Percentiles rank a stretch among this genome's conserved stretches.
phyloP scores from a whole-genome alignment of 768 basidiomycete species.

The Mycena alexandri region DNA sequence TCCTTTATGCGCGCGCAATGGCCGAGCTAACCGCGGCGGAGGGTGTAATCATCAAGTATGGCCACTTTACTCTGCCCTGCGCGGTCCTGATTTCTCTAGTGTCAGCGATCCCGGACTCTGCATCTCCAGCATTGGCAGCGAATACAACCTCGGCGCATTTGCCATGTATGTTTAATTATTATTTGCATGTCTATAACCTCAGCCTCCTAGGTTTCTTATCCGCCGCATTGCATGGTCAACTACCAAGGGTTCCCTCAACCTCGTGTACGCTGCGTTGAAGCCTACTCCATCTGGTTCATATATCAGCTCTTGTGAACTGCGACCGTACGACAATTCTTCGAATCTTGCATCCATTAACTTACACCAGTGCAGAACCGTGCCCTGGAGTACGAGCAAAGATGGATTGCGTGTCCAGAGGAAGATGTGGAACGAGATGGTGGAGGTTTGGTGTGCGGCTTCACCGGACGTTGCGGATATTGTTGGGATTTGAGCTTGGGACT shows the following conservation, averaged over 20 bases:
- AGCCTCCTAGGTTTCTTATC: not conserved
- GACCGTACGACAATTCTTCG: constrained; percentile 8
- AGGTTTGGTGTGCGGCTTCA: constrained; percentile 10
- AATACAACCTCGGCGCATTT: not conserved
- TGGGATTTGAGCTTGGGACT: no score
- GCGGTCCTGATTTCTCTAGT: not conserved
- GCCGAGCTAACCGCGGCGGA: constrained; percentile 10
- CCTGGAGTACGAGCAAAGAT: constrained; percentile 8
- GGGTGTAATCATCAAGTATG: constrained; percentile 26
- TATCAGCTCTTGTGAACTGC: constrained; percentile 17
- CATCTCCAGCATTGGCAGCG: not conserved
- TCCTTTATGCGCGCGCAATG: constrained; percentile 11
- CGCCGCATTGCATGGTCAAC: constrained; percentile 12
- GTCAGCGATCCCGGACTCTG: constrained; percentile 26
- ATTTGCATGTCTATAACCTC: no score
- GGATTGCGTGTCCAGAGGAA: constrained; percentile 3
- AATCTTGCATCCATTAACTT: not conserved
- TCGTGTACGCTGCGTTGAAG: constrained; percentile 14
- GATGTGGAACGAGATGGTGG: constrained; percentile 16
- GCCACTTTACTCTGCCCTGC: not conserved
- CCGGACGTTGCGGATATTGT: constrained; percentile 6
- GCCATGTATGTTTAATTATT: not conserved
- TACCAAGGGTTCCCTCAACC: constrained; percentile 20
- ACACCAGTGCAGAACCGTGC: not conserved
- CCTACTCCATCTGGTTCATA: constrained; percentile 23